Evolutionary conservation across 371 early-diverging fungal genomes (phyloP).

Genomic region (Chytridiales sp.): DNA sequence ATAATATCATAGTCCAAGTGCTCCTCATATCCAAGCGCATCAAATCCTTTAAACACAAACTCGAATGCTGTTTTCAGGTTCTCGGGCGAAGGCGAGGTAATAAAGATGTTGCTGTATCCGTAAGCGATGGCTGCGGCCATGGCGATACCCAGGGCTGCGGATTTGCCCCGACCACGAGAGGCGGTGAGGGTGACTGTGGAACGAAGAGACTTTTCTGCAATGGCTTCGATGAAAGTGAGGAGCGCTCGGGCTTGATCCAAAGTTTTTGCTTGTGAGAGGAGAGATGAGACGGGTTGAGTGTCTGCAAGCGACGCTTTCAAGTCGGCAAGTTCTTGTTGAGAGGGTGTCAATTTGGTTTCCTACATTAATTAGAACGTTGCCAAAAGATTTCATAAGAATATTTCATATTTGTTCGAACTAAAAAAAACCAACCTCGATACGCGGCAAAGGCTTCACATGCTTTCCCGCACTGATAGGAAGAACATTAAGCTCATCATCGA

Average conservation of each 20-base stretch:
- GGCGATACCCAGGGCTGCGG: conserved; percentile 95
- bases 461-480: conserved; percentile 88
- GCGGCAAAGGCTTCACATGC: conserved; percentile 81
- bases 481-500: conserved; percentile 96
- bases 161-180: conserved; percentile 99
- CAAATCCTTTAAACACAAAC: conserved; percentile 96
- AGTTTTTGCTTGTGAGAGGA: conserved; percentile 79
- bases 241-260: conserved; percentile 95
- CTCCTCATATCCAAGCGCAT: conserved; percentile 95
- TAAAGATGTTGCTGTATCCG: conserved; percentile 98
- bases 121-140: conserved; percentile 96
- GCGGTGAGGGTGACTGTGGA: conserved; percentile 95
- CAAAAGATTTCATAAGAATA: not conserved
- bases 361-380: not conserved
- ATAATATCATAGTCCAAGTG: conserved; percentile 97
- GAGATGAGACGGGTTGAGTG: conserved; percentile 82
- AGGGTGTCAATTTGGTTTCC: conserved; percentile 52
- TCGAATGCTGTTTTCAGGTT: conserved; percentile 98
- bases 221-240: conserved; percentile 91
- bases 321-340: conserved; percentile 72
- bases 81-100: conserved; percentile 97
- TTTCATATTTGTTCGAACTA: too few relatives aligned
- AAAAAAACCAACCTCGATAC: conserved; percentile 21
- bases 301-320: conserved; percentile 83
- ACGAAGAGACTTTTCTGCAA: conserved; percentile 89